Evolutionary conservation across 2,329 filamentous ascomycete genomes (phyloP), one percentile per base, ranked within the genome.

Genomic region (Daldinia eschscholtzii): DNA sequence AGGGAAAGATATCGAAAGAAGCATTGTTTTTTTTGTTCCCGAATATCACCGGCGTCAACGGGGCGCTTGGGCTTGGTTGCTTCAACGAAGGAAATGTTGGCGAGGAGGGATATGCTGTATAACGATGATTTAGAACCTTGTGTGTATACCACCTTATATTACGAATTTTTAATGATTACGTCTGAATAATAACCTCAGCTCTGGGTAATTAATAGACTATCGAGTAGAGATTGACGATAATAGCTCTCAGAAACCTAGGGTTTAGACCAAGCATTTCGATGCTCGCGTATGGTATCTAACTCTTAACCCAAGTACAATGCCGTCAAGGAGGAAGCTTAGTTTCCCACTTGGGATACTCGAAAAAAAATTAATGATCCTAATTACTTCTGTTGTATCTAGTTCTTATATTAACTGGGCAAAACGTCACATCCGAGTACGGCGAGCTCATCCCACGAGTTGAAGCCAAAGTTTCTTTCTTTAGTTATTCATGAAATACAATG

Each of bases 61-160:
- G 30, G 28, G 28, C 4, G 28, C n/a, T n/a, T n/a, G 28, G 28
- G 28, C 4, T 4, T 6, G 13, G 46, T 23, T 50, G 26, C 13
- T n/a, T 35, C 30, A 37, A 28, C 12, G 42, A 23, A 23, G 37
- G 10, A 55, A 20, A 59, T 13, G 13, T 28, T 15, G 61, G 35
- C 42, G 46, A 37, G 39, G 23, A 20, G 4, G 2, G 28, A 50
- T 1, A 52, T 53, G n/a, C 33, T 15, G 30, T 48, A 59, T 55
- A 13, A 64, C 20, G 28, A 28, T 55, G 28, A 7, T 30, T 39
- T n/a, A 9, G 28, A 13, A 42, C n/a, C 23, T 28, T 56, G 15
- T 64, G 46, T 50, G 64, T 67, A 70, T 65, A 68, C 61, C 52
- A 65, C 50, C 62, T 35, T 57, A 70, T 61, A 67, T 67, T 50